Evolutionary conservation across 2,329 filamentous ascomycete genomes (phyloP), one percentile per base, ranked within the genome.

Genomic region (Colletotrichum costaricense): DNA sequence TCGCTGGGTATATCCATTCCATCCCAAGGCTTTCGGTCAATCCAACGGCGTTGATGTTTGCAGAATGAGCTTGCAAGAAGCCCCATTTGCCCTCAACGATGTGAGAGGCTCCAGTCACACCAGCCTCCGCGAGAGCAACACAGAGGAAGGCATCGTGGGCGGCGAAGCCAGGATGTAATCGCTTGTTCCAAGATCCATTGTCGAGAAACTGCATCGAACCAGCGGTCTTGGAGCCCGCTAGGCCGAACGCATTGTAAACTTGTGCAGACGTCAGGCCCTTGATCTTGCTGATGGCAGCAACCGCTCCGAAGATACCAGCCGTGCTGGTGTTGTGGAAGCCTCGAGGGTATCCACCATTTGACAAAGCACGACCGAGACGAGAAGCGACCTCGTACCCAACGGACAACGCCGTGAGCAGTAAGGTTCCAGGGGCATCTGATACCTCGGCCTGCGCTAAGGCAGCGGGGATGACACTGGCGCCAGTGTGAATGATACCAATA

Each of bases 401-500:
- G 12, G 78, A 77, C 5, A 77, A 60, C 26, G 67, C 74, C 5
- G 69, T 57, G 22, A 75, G 74, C 0, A 46, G n/a, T 8, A 49
- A 19, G n/a, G 19, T 35, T 2, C 63, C 63, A 9, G 67, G 28
- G 5, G 67, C 38, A 30, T 24, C 28, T 3, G 66, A 67, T 22
- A 67, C 62, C 63, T 76, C 74, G 26, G 76, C 78, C 68, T 79
- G 75, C 75, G 7, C 63, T 9, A 80, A 68, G 8, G 81, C 81
- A 2, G 81, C 83, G 0, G 82, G 80, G 8, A 84, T 82, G 19
- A 83, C 78, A 0, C 83, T 83, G 0, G 83, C 81, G 33, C 84
- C 84, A 0, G 83, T 80, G 73, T 86, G 84, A 19, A 86, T 76
- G 19, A 83, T 82, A 2, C 82, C 83, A 3, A 78, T 75, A 2